A percentile compares a stretch with the other conserved stretches of the same genome.
phyloP scores from a whole-genome alignment of 2,329 filamentous ascomycete species.

The Fusarium haematococcum region DNA sequence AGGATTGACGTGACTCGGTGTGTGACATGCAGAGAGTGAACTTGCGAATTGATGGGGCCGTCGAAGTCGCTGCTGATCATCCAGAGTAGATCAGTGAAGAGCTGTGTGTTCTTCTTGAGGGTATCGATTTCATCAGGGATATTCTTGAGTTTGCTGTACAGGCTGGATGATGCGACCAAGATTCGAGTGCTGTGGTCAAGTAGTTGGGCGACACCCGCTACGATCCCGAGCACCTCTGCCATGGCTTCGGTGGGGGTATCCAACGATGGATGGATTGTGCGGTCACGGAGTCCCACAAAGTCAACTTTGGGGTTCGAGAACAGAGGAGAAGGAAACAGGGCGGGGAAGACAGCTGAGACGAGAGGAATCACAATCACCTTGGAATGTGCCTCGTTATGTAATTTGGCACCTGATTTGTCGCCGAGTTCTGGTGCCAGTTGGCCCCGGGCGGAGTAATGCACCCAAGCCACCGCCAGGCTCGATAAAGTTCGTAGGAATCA shows the following conservation, averaged over 20 bases:
- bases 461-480: background rate
- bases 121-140: background rate
- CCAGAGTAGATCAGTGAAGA: background rate
- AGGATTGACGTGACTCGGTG: background rate
- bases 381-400: background rate
- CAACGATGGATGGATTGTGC: background rate
- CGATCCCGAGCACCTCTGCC: conserved; percentile 1
- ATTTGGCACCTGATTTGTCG: background rate
- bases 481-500: background rate
- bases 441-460: background rate
- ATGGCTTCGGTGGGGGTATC: background rate
- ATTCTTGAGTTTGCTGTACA: conserved; percentile 1
- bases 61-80: conserved; percentile 1
- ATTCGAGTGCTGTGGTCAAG: background rate
- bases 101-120: background rate
- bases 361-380: background rate
- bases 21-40: background rate
- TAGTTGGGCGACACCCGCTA: background rate
- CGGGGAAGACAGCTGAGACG: background rate
- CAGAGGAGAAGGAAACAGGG: background rate
- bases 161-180: background rate
- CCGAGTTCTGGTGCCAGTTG: background rate
- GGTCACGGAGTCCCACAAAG: background rate
- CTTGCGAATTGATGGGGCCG: background rate
- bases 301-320: background rate